These are phyloP conservation scores for Penicillium coprophilum DNA, from an alignment of 495 filamentous ascomycete species.

Conservation along the genomic window DNA sequence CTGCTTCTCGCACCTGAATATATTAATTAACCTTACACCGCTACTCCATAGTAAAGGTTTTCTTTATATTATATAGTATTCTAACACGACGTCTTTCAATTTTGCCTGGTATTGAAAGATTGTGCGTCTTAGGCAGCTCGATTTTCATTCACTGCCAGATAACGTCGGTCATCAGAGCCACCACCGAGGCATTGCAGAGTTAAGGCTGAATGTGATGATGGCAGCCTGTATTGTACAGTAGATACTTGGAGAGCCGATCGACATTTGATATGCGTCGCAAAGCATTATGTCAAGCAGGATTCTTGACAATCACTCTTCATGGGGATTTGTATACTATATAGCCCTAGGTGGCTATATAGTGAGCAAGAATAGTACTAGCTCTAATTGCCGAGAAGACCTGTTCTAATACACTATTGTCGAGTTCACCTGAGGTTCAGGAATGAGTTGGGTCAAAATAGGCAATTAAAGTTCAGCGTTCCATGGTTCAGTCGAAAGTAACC, in stretches of 20 bases:
- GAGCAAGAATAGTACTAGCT: background rate
- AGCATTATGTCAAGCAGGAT: background rate
- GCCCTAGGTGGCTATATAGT: no score
- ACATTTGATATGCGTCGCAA: background rate
- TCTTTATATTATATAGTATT: background rate
- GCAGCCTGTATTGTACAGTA: background rate
- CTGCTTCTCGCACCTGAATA: no score
- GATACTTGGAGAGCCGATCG: background rate
- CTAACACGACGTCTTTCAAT: background rate
- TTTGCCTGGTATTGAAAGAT: background rate
- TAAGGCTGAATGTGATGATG: background rate
- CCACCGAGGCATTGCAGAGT: slow-evolving; percentile 1
- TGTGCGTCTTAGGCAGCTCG: background rate
- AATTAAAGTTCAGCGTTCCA: slow-evolving; percentile 14
- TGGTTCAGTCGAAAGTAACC: slow-evolving; percentile 9
- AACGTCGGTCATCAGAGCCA: background rate
- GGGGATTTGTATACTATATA: background rate
- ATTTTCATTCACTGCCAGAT: background rate
- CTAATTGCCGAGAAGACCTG: background rate
- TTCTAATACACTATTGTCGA: background rate
- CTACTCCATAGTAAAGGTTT: no score
- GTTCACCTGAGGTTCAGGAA: background rate
- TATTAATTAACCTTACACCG: no score
- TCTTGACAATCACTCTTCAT: slow-evolving; percentile 2
- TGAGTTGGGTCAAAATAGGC: slow-evolving; percentile 4